phyloP scores from a whole-genome alignment of 495 filamentous ascomycete species.

The Penicillium ochrochloron region DNA sequence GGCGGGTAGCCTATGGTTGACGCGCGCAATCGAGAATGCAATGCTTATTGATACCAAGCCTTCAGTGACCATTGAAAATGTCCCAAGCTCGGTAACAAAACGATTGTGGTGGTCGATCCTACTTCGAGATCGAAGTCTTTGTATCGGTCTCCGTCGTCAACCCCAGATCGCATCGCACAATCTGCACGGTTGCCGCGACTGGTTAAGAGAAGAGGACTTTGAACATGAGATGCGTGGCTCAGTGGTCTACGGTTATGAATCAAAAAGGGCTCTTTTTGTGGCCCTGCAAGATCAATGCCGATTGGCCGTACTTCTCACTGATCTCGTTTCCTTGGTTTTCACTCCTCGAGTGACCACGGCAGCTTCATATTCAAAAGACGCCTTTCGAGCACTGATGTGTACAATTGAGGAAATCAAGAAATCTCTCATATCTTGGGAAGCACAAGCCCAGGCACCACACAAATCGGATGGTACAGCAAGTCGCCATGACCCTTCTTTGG shows the following conservation, averaged over 20 bases:
- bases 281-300: constrained; percentile 51
- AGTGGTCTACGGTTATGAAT: constrained; percentile 45
- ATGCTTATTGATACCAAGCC: constrained; percentile 47
- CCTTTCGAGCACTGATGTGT: constrained; percentile 20
- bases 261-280: constrained; percentile 45
- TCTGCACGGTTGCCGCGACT: constrained; percentile 37
- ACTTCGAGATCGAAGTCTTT: constrained; percentile 54
- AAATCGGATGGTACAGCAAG: background rate
- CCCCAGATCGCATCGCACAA: constrained; percentile 50
- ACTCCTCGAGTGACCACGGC: constrained; percentile 28
- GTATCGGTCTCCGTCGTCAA: constrained; percentile 51
- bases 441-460: constrained; percentile 12
- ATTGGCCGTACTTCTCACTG: constrained; percentile 51
- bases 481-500: constrained; percentile 38
- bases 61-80: constrained; percentile 10
- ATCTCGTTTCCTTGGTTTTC: constrained; percentile 49
- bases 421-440: constrained; percentile 31
- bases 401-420: constrained; percentile 25
- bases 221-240: constrained; percentile 48
- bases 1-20: constrained; percentile 52
- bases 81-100: constrained; percentile 39
- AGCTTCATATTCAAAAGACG: constrained; percentile 16
- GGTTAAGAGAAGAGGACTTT: constrained; percentile 45
- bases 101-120: constrained; percentile 57
- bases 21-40: constrained; percentile 51